A percentile compares a stretch with the other conserved stretches of the same genome.
phyloP scores from a whole-genome alignment of 2,329 filamentous ascomycete genomes.

The Massarina eburnea region DNA sequence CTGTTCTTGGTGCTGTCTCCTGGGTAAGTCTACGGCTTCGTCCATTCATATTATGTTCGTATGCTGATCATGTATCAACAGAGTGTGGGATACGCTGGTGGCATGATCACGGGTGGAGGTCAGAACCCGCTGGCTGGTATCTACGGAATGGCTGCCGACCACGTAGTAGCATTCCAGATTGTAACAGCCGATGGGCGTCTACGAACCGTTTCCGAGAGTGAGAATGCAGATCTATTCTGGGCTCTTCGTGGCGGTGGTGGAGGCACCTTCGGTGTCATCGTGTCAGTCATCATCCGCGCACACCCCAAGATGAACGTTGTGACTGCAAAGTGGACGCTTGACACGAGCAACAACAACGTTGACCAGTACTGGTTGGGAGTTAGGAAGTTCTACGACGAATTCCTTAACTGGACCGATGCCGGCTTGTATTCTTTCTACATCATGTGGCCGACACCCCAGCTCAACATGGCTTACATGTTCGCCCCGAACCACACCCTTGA shows the following conservation, averaged over 20 bases:
- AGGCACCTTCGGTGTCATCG: slow-evolving; percentile 19
- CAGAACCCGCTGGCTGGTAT: slow-evolving; percentile 54
- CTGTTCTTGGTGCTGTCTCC: slow-evolving; percentile 14
- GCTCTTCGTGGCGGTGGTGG: slow-evolving; percentile 25
- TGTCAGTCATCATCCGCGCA: slow-evolving; percentile 18
- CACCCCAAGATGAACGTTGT: slow-evolving; percentile 25
- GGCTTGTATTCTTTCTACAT: slow-evolving; percentile 20
- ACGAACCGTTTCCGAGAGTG: slow-evolving; percentile 14
- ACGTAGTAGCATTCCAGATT: slow-evolving; percentile 21
- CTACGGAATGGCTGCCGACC: slow-evolving; percentile 38
- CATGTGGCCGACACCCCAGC: slow-evolving; percentile 12
- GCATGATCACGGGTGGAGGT: slow-evolving; percentile 50
- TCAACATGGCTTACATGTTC: slow-evolving; percentile 20
- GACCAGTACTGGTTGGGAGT: slow-evolving; percentile 20
- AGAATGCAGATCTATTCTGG: slow-evolving; percentile 25
- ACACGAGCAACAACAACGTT: slow-evolving; percentile 14
- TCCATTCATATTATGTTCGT: background rate
- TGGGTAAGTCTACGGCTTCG: slow-evolving; percentile 7
- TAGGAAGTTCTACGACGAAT: slow-evolving; percentile 13
- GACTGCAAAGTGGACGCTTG: slow-evolving; percentile 24
- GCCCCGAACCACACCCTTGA: slow-evolving; percentile 17
- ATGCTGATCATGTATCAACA: slow-evolving; percentile 34
- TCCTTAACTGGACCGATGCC: slow-evolving; percentile 16
- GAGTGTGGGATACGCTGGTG: slow-evolving; percentile 51
- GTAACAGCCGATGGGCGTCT: slow-evolving; percentile 20